Evolutionary conservation across 108 stramenopile genomes (phyloP).

Genomic region (Discostella stelligeroides): DNA sequence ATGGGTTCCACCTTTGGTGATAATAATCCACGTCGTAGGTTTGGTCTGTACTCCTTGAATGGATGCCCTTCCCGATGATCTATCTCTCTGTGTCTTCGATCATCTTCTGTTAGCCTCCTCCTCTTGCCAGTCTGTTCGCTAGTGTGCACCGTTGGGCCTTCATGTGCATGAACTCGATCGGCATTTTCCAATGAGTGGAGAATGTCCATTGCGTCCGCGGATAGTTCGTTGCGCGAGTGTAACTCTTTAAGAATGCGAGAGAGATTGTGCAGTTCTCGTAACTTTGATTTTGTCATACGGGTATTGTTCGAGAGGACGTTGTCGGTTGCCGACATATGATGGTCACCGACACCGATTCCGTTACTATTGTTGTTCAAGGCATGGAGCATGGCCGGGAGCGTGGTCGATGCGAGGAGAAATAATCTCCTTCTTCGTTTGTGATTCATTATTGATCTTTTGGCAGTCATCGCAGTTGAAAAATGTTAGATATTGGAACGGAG

Average conservation of each 20-base stretch:
- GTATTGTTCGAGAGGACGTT: too few relatives aligned
- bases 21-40: neutral
- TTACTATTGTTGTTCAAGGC: conserved; percentile 7
- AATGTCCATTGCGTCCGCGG: conserved; percentile 3
- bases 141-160: neutral
- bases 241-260: neutral
- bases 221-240: conserved; percentile 1
- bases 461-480: neutral
- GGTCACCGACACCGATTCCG: neutral
- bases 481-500: too few relatives aligned
- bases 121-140: neutral
- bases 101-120: neutral
- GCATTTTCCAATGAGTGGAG: conserved; percentile 1
- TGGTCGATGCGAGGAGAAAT: neutral
- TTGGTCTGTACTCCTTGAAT: neutral
- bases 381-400: neutral
- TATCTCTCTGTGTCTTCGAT: neutral
- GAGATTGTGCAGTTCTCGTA: conserved; percentile 3
- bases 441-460: neutral
- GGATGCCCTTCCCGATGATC: neutral
- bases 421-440: neutral
- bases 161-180: neutral
- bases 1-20: neutral
- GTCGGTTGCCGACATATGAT: neutral
- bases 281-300: neutral